A percentile compares a stretch with the other conserved stretches of the same genome.
Conservation (phyloP, 164 flowering plant genomes). For the Akebia trifoliata region DNA sequence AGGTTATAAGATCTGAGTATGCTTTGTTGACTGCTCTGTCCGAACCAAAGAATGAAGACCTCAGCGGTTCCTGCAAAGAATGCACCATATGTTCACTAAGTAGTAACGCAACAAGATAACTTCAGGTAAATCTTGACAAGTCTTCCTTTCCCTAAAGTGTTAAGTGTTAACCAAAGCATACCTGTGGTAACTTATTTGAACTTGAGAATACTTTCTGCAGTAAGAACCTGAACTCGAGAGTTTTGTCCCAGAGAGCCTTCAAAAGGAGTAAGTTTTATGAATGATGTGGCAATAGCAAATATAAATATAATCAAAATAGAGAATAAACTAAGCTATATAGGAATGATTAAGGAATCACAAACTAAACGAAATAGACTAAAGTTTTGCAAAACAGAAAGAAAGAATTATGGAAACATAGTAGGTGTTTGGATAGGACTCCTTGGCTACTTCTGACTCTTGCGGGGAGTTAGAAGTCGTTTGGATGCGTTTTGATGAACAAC, state of each 20-base stretch:
- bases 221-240: constrained; percentile 72
- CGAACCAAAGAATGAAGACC: constrained; percentile 51
- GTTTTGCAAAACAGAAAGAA: background rate
- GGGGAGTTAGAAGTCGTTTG: too few species aligned
- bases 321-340: too few species aligned
- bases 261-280: background rate
- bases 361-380: too few species aligned
- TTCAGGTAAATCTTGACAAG: background rate
- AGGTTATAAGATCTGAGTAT: constrained; percentile 55
- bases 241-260: constrained; percentile 88
- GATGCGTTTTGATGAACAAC: too few species aligned
- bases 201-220: constrained; percentile 75
- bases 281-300: background rate
- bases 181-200: constrained; percentile 88
- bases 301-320: background rate
- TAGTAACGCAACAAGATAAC: background rate
- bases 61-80: constrained; percentile 58
- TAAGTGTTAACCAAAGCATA: constrained; percentile 17
- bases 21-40: constrained; percentile 44
- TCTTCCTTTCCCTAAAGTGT: background rate
- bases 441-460: too few species aligned
- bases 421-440: too few species aligned
- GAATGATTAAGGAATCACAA: too few species aligned
- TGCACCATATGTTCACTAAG: background rate
- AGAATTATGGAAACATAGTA: background rate